Percentiles rank a stretch among this genome's conserved stretches.
Conservation (phyloP, 1,284 basidiomycete species). For the Salmacisia buchloeana region DNA sequence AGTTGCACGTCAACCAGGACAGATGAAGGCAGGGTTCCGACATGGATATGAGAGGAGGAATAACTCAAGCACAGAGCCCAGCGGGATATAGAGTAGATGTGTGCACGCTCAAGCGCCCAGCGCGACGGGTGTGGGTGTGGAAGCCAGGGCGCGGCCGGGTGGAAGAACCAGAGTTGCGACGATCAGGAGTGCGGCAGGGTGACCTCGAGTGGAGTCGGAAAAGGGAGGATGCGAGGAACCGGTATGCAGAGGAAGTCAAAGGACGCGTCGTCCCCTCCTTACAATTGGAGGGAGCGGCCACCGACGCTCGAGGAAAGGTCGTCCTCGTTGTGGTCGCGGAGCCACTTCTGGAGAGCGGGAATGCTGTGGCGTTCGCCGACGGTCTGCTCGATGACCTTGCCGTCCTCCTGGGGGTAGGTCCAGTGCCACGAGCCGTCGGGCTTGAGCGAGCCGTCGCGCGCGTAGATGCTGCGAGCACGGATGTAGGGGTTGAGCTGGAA, state of each 20-base stretch:
- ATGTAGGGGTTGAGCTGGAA: conserved; percentile 43
- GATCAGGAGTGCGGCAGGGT: no score
- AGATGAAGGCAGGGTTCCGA: no score
- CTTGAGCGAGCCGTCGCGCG: conserved; percentile 40
- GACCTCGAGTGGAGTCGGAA: not conserved
- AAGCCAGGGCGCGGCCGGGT: no score
- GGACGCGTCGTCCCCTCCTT: no score
- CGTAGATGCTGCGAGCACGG: conserved; percentile 45
- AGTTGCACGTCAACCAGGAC: no score
- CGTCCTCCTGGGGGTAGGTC: conserved; percentile 45
- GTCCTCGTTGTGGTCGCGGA: conserved; percentile 45
- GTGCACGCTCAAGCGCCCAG: no score
- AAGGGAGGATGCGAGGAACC: not conserved
- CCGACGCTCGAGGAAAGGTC: conserved; percentile 42
- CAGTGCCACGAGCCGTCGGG: conserved; percentile 40
- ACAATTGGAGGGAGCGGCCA: conserved; percentile 9
- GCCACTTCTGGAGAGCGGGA: conserved; percentile 43
- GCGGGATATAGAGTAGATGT: no score
- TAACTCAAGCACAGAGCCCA: no score
- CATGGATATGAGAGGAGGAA: no score
- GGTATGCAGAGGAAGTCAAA: not conserved
- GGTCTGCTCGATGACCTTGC: conserved; percentile 29
- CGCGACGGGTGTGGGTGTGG: no score
- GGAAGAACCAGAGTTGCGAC: no score
- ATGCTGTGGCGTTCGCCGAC: conserved; percentile 44